Base-by-base conservation (phyloP, 768 basidiomycete genomes). In the Phanerodontia chrysosporium region DNA sequence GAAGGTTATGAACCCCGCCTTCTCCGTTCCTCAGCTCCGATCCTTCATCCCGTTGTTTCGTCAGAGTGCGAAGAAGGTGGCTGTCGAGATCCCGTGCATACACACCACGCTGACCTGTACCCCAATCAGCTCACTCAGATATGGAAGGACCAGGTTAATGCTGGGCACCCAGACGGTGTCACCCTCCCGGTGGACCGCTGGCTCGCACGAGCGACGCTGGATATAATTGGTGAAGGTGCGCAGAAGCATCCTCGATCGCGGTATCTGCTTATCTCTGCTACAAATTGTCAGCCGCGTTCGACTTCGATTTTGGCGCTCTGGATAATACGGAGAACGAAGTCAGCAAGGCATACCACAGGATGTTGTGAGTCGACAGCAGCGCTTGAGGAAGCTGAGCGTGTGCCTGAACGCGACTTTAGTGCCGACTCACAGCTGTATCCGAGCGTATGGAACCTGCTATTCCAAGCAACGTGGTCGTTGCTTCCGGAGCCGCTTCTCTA, bases 191-290 rank as follows among this genome's bases (percentile, higher is more conserved):
- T 64, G 29, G 49, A 64, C 52, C 52, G 44, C 22, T 81, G 81
- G 78, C 60, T 75, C 2, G 67, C 69, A 10, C 65, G 72, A 2
- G 71, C 73, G 0, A 76, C 76, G 2, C 63, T 77, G 27, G 75
- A 77, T 57, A 72, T 71, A 18, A 75, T 75, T 24, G 75, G 75
- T 0, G 70, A 74, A 64, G 71, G 76, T 76, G 18, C 16, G 39
- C 16, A 42, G 6, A 18, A 10, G 18, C 18, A 4, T 18, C 18
- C 39, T 4, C 18, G 8, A 42, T 14, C 18, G 18, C 39, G 18
- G 39, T 18, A 4, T 42, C 8, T 7, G 4, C 39, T 10, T 4
- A 18, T 18, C 18, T 18, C 39, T 18, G 39, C 39, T 18, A 18
- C 39, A 42, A 42, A 10, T 24, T n/a, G n/a, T 6, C 46, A 53